Conservation (phyloP, 2,329 filamentous ascomycete genomes). For the Sporothrix variecibatus region DNA sequence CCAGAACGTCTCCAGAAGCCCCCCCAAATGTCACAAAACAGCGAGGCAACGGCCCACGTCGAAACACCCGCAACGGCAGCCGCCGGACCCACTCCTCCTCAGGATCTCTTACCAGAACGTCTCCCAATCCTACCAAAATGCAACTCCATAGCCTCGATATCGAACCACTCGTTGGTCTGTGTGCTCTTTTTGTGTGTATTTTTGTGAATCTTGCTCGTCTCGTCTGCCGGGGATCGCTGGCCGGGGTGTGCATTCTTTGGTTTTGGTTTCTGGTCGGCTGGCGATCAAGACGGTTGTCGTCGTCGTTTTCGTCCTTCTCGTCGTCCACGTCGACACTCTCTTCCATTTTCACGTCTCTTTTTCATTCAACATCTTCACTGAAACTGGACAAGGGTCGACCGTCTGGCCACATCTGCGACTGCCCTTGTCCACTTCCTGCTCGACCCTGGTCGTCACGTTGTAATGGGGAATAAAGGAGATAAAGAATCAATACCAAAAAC, state of each 20-base stretch:
- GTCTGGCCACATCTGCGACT: conserved; percentile 16
- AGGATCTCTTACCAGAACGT: neutral
- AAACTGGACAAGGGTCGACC: neutral
- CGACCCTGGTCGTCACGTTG: neutral
- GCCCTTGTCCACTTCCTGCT: neutral
- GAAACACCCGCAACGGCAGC: conserved; percentile 11
- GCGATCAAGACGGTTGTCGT: neutral
- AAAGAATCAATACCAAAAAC: neutral
- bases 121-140: neutral
- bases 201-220: neutral
- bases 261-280: neutral
- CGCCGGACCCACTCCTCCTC: neutral
- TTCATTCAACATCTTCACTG: neutral
- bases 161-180: neutral
- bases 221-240: conserved; percentile 17
- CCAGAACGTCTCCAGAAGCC: neutral
- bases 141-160: neutral
- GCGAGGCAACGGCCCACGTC: neutral
- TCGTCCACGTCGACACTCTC: neutral
- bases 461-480: neutral
- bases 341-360: neutral
- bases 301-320: neutral
- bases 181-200: neutral
- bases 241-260: neutral
- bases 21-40: neutral